Base-by-base conservation (phyloP, 2,329 filamentous ascomycete species). In the Aspergillus phoenicis region DNA sequence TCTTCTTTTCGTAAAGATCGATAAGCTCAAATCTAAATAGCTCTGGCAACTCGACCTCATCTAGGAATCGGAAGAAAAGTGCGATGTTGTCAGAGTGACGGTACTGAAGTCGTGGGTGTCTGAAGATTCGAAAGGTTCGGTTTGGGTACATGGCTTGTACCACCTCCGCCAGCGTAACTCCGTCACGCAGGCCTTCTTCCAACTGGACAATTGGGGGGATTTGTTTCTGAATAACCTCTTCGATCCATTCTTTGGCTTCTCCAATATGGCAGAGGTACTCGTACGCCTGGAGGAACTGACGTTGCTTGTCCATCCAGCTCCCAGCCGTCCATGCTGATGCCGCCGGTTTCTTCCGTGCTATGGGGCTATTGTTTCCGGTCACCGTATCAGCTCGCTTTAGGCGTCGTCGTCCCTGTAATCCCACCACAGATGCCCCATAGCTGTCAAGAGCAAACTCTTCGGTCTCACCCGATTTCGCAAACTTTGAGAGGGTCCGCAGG, bases 221-320 rank as follows among this genome's bases (percentile, higher is more conserved):
- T 55, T 89, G 83, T 66, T 89, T 88, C 64, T 94, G 87, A 59
- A 95, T 91, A 62, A 97, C 87, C 73, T 96, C 88, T 73, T 99
- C 95, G 66, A 99, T 97, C 95, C 95, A 99, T 77, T 98, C 94
- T 75, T 98, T 98, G 22, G 95, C 95, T 81, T 99, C 95, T 75
- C 95, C 95, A 66, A 99, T 98, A 73, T 99, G 95, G 74, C 95
- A 99, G 39, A 99, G 89, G 74, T 99, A 99, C 76, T 99, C 95
- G 73, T 99, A 99, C 6, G 95, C 95, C 76, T 96, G 91, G 57
- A 99, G 80, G 71, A 97, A 98, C 75, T 98, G 94, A 26, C 95
- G 87, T 74, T 99, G 94, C 74, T 96, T 95, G 76, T 99, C 95
- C 94, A 99, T 99, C 95, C 95, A 99, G 74, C 94, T 96, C 53